phyloP scores from a whole-genome alignment of 257 asterid genomes.

The Solanum bukasovii region DNA sequence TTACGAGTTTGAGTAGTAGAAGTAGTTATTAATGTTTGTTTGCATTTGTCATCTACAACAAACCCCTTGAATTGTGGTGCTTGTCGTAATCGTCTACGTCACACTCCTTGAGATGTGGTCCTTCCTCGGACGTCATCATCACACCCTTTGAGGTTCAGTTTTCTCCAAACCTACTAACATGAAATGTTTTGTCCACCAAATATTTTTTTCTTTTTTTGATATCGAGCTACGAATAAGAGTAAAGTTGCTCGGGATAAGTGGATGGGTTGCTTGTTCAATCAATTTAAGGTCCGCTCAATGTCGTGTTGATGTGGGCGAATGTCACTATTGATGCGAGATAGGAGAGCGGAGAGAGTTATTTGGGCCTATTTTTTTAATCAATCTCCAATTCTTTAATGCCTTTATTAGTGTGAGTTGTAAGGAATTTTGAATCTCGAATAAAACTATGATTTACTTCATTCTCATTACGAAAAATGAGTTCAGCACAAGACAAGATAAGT shows the following conservation, averaged over 20 bases:
- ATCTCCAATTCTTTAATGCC: neutral
- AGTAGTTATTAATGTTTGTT: neutral
- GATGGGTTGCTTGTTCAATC: neutral
- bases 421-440: neutral
- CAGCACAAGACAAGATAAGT: conserved; percentile 1
- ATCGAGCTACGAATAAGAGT: neutral
- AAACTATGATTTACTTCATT: neutral
- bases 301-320: neutral
- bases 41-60: accelerated
- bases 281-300: neutral
- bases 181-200: accelerated
- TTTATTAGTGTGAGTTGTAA: neutral
- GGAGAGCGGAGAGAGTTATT: neutral
- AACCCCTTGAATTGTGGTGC: accelerated
- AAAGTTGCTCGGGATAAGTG: accelerated
- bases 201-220: neutral
- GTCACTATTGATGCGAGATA: neutral
- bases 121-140: accelerated
- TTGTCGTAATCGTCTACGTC: accelerated
- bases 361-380: neutral
- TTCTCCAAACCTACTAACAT: accelerated
- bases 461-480: neutral
- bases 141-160: neutral
- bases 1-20: accelerated
- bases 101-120: neutral